These are phyloP conservation scores for Aspergillus ruber DNA, from an alignment of 2,329 filamentous ascomycete species.

Conservation along the genomic window DNA sequence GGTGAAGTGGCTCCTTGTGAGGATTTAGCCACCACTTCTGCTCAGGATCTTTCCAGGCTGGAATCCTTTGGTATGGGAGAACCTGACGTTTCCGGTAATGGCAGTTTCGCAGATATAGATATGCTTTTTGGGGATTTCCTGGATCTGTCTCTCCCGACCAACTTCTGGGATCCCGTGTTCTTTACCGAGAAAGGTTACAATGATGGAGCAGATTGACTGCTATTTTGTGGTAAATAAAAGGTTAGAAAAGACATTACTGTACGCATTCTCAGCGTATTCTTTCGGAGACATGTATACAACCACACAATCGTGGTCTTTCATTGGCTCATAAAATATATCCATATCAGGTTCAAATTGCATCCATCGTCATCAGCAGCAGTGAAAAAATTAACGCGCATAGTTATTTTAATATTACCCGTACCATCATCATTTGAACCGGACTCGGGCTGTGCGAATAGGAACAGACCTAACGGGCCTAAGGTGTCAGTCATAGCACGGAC, in stretches of 20 bases:
- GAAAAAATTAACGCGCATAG: background rate
- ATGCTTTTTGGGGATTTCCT: conserved; percentile 30
- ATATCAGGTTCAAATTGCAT: background rate
- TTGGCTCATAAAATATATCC: background rate
- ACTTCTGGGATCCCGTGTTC: conserved; percentile 34
- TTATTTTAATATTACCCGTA: no score
- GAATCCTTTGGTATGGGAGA: conserved; percentile 39
- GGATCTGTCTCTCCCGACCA: conserved; percentile 29
- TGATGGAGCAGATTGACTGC: background rate
- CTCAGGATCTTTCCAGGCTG: background rate
- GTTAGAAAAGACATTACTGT: no score
- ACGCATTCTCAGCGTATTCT: no score
- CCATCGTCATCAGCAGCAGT: conserved; percentile 5
- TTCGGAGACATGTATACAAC: no score
- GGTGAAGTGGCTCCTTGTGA: background rate
- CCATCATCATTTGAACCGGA: background rate
- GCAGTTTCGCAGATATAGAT: conserved; percentile 29
- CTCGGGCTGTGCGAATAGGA: background rate
- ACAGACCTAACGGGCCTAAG: no score
- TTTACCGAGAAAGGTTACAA: conserved; percentile 3
- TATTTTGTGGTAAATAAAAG: background rate
- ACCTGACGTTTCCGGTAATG: conserved; percentile 35
- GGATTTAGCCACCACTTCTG: background rate
- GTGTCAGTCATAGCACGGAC: background rate
- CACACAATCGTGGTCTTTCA: background rate